A percentile compares a stretch with the other conserved stretches of the same genome.
Conservation (phyloP, 345 rosid species). For the Litchi chinensis region DNA sequence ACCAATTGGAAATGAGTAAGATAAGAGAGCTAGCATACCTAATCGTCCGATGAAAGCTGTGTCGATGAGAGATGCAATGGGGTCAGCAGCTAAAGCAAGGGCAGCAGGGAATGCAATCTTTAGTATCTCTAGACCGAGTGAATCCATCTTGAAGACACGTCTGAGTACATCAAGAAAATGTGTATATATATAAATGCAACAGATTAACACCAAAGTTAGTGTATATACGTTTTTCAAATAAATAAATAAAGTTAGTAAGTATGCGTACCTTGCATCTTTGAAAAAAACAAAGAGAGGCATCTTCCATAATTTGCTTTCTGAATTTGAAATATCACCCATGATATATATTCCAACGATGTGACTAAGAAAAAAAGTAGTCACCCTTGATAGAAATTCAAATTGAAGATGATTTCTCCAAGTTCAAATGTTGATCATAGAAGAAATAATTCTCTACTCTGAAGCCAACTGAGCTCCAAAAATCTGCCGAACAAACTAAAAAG, state of each 20-base stretch:
- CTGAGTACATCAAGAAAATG: constrained; percentile 31
- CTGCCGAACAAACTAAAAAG: background rate
- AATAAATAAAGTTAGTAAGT: no score
- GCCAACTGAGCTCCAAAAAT: background rate
- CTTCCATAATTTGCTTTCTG: constrained; percentile 31
- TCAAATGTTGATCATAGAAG: background rate
- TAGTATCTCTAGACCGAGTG: constrained; percentile 75
- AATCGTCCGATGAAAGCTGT: constrained; percentile 85
- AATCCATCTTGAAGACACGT: constrained; percentile 71
- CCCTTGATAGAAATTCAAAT: no score
- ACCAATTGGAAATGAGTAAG: background rate
- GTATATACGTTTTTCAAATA: no score
- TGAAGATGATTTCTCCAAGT: background rate
- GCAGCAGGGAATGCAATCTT: constrained; percentile 91
- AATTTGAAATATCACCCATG: constrained; percentile 34
- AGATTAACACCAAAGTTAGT: no score
- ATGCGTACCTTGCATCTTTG: constrained; percentile 63
- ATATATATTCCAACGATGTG: no score
- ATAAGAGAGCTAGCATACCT: constrained; percentile 30
- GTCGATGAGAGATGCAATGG: constrained; percentile 90
- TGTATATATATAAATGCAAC: no score
- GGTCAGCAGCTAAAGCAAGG: constrained; percentile 91
- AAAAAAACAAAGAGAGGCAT: constrained; percentile 68
- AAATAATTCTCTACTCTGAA: background rate
- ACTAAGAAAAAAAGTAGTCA: no score